Conservation (phyloP, 2,329 filamentous ascomycete species). For the Fusarium humuli region DNA sequence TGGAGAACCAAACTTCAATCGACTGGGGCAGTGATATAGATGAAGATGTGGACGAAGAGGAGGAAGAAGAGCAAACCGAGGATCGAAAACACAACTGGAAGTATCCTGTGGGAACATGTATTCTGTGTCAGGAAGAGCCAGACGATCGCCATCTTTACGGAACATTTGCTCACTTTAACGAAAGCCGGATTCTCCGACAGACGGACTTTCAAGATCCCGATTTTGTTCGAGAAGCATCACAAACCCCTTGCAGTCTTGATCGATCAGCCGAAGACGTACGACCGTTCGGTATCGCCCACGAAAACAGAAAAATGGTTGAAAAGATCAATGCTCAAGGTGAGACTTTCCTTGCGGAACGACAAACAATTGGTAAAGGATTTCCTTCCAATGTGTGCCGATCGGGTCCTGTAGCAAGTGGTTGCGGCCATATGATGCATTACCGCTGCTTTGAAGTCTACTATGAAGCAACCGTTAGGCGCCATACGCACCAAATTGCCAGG, state of each 20-base stretch:
- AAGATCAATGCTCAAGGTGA: constrained; percentile 81
- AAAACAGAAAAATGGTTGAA: constrained; percentile 81
- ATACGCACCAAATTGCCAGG: constrained; percentile 91
- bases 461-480: constrained; percentile 83
- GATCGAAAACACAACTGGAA: constrained; percentile 78
- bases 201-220: constrained; percentile 86
- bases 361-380: constrained; percentile 91
- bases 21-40: constrained; percentile 87
- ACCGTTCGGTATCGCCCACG: constrained; percentile 89
- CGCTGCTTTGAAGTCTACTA: constrained; percentile 94
- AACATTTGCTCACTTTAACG: constrained; percentile 88
- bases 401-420: constrained; percentile 89
- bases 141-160: constrained; percentile 90
- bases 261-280: constrained; percentile 83
- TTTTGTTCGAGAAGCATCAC: constrained; percentile 83
- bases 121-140: constrained; percentile 95
- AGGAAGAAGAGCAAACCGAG: constrained; percentile 70
- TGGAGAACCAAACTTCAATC: constrained; percentile 87
- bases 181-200: constrained; percentile 87
- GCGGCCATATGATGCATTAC: constrained; percentile 99
- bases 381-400: constrained; percentile 72
- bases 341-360: constrained; percentile 77
- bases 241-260: constrained; percentile 85
- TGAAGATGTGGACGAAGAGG: constrained; percentile 78
- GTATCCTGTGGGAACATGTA: constrained; percentile 92